Evolutionary conservation across 1,284 basidiomycete species (phyloP).

Genomic region (Serendipita sp.): DNA sequence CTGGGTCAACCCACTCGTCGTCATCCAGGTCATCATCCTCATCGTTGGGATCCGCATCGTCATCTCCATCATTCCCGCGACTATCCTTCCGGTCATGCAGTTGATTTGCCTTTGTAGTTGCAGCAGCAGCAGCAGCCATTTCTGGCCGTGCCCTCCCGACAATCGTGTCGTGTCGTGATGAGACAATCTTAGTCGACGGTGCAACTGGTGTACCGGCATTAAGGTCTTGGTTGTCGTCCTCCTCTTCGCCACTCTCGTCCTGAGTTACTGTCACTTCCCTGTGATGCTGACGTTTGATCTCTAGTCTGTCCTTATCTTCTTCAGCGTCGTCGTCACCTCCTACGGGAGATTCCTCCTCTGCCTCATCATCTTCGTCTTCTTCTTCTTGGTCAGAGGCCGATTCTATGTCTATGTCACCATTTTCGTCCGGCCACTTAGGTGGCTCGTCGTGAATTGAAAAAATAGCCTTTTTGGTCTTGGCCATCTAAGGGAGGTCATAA

Average conservation of each 20-base stretch:
- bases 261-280: conserved; percentile 26
- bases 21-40: conserved; percentile 38
- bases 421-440: conserved; percentile 61
- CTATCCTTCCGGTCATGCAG: conserved; percentile 11
- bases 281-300: neutral
- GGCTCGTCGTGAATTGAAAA: conserved; percentile 77
- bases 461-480: conserved; percentile 55
- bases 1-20: conserved; percentile 51
- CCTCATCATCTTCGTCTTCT: neutral
- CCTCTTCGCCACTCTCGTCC: conserved; percentile 32
- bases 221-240: conserved; percentile 53
- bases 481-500: conserved; percentile 20
- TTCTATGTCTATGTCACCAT: conserved; percentile 63
- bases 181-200: conserved; percentile 28
- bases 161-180: conserved; percentile 14
- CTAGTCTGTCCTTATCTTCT: conserved; percentile 1
- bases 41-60: conserved; percentile 17
- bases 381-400: conserved; percentile 40
- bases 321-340: conserved; percentile 18
- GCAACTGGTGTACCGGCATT: conserved; percentile 52
- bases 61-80: conserved; percentile 19
- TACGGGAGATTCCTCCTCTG: conserved; percentile 18
- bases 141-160: conserved; percentile 13
- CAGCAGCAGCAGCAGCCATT: conserved; percentile 17
- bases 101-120: neutral